These are phyloP conservation scores for Aegle marmelos DNA, from an alignment of 345 rosid species.

Conservation along the genomic window DNA sequence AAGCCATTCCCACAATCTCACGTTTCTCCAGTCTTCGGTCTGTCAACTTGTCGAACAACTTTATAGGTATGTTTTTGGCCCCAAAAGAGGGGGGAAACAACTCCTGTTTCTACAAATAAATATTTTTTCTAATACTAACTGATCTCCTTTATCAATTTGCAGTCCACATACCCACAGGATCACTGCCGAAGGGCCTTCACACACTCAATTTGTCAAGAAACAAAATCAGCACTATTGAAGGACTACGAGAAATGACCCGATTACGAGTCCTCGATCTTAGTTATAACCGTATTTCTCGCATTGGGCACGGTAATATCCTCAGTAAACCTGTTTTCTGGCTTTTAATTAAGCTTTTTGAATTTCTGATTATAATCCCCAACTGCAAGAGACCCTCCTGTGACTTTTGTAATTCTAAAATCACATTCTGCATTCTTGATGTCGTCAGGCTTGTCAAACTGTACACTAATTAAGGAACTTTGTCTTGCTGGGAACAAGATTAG, in stretches of 20 bases:
- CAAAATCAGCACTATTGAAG: constrained; percentile 76
- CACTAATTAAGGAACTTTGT: constrained; percentile 81
- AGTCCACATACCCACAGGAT: constrained; percentile 70
- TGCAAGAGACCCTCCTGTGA: not conserved
- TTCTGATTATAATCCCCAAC: not conserved
- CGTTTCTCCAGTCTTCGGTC: constrained; percentile 75
- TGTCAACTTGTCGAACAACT: constrained; percentile 74
- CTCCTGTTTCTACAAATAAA: not conserved
- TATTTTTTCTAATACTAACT: not conserved
- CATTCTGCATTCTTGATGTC: constrained; percentile 6
- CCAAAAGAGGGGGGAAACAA: no score
- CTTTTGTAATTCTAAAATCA: not conserved
- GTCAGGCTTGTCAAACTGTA: constrained; percentile 80
- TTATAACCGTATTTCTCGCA: constrained; percentile 83
- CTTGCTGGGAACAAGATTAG: constrained; percentile 90
- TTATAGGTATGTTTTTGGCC: constrained; percentile 53
- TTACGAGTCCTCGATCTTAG: constrained; percentile 79
- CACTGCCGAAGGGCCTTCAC: constrained; percentile 86
- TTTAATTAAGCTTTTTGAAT: not conserved
- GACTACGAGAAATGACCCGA: constrained; percentile 76
- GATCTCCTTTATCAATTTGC: constrained; percentile 22
- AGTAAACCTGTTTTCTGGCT: not conserved
- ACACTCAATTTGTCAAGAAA: constrained; percentile 74
- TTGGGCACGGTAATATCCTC: constrained; percentile 72
- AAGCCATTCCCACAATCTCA: constrained; percentile 70